Percentiles rank a stretch among this genome's conserved stretches.
Evolutionary conservation across 2,329 filamentous ascomycete genomes (phyloP).

Genomic region (Aspergillus viridinutans): DNA sequence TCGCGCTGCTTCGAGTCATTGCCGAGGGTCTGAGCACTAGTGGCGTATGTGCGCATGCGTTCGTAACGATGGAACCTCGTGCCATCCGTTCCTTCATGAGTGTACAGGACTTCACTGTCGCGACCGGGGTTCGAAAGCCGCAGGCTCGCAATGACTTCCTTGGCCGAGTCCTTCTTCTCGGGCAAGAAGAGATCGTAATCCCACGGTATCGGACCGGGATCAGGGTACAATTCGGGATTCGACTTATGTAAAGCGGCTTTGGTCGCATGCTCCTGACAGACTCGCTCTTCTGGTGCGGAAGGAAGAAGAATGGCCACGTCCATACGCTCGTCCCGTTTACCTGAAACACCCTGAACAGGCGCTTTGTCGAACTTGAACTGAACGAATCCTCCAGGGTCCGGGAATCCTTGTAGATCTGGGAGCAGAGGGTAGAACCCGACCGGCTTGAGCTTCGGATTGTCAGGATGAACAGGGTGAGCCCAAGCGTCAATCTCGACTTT

Average conservation of each 20-base stretch:
- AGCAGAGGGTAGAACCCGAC: constrained; percentile 58
- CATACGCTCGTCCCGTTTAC: constrained; percentile 55
- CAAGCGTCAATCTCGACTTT: constrained; percentile 56
- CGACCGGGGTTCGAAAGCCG: constrained; percentile 50
- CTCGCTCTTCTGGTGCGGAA: constrained; percentile 45
- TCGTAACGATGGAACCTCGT: constrained; percentile 51
- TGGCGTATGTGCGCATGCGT: constrained; percentile 58
- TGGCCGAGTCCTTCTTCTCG: constrained; percentile 43
- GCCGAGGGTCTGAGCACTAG: constrained; percentile 50
- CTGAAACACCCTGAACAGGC: constrained; percentile 47
- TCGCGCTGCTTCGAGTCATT: constrained; percentile 52
- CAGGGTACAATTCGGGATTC: constrained; percentile 48
- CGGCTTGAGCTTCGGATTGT: constrained; percentile 53
- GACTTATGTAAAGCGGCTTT: constrained; percentile 46
- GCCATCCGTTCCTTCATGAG: constrained; percentile 41
- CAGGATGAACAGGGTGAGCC: constrained; percentile 57
- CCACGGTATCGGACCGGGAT: constrained; percentile 51
- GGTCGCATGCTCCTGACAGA: constrained; percentile 45
- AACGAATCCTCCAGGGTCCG: constrained; percentile 56
- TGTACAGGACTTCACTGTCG: constrained; percentile 50
- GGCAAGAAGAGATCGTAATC: constrained; percentile 60
- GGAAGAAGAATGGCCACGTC: constrained; percentile 57
- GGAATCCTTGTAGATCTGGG: constrained; percentile 58
- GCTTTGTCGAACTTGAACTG: constrained; percentile 59
- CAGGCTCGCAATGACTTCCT: constrained; percentile 54